phyloP scores from a whole-genome alignment of 73 alveolate genomes.

The Tetrahymena elliotti region DNA sequence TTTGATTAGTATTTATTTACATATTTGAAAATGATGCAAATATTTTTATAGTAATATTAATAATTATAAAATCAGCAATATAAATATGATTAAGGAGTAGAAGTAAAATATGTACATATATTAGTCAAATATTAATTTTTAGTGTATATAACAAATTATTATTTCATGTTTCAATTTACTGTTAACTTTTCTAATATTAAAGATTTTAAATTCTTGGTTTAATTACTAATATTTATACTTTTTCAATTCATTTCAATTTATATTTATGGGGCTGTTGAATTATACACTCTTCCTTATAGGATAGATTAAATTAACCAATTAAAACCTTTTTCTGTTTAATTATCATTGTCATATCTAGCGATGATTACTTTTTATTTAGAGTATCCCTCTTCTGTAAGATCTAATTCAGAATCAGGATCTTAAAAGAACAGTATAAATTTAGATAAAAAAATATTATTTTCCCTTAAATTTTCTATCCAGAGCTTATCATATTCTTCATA shows the following conservation, averaged over 20 bases:
- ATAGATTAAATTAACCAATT: background rate
- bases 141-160: background rate
- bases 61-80: too few species aligned
- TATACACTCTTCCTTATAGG: background rate
- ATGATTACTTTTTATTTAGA: background rate
- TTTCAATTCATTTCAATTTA: background rate
- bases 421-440: background rate
- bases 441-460: background rate
- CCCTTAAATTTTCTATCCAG: background rate
- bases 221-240: background rate
- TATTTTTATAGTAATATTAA: too few species aligned
- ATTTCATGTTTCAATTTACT: too few species aligned
- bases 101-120: background rate
- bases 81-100: background rate
- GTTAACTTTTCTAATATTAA: background rate
- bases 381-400: background rate
- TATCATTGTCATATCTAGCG: background rate
- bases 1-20: too few species aligned
- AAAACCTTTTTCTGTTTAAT: background rate
- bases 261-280: background rate
- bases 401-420: background rate
- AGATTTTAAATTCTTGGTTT: background rate
- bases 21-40: too few species aligned
- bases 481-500: background rate
- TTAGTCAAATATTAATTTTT: background rate